A percentile compares a stretch with the other conserved stretches of the same genome.
These are phyloP conservation scores for Coniochaeta sp. DNA, from an alignment of 2,329 filamentous ascomycete species.

Conservation along the genomic window DNA sequence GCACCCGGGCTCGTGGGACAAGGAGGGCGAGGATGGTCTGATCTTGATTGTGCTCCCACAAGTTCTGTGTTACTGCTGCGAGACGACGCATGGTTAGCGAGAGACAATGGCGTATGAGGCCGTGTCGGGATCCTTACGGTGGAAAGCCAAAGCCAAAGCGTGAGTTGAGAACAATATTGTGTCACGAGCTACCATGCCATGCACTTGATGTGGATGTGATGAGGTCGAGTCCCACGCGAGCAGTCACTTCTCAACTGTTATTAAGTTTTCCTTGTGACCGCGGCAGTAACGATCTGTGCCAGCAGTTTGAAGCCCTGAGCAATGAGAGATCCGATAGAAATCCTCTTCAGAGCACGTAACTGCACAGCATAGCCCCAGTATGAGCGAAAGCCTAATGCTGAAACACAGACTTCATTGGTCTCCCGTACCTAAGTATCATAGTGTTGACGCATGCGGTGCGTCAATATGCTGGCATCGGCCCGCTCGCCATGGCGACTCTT, in stretches of 20 bases:
- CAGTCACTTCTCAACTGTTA: not conserved
- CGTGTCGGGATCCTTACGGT: not conserved
- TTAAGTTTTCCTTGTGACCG: not conserved
- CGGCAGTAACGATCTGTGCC: not conserved
- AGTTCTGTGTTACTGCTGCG: not conserved
- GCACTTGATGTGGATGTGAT: not conserved
- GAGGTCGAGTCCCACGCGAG: not conserved
- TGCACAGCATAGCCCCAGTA: not conserved
- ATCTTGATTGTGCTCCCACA: not conserved
- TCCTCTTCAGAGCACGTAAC: not conserved
- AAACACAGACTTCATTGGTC: not conserved
- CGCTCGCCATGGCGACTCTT: not conserved
- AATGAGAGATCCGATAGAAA: not conserved
- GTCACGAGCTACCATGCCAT: not conserved
- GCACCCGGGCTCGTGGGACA: not conserved
- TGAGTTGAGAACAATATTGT: not conserved
- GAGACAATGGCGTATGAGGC: not conserved
- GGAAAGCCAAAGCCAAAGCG: not conserved
- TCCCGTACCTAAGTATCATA: not conserved
- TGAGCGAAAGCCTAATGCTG: not conserved
- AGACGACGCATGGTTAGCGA: not conserved
- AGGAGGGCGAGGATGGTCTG: not conserved
- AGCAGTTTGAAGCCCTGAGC: not conserved
- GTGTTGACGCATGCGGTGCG: not conserved
- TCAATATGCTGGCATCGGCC: not conserved